These are phyloP conservation scores for Amaranthus tricolor DNA, from an alignment of 179 eudicot genomes.

Conservation along the genomic window DNA sequence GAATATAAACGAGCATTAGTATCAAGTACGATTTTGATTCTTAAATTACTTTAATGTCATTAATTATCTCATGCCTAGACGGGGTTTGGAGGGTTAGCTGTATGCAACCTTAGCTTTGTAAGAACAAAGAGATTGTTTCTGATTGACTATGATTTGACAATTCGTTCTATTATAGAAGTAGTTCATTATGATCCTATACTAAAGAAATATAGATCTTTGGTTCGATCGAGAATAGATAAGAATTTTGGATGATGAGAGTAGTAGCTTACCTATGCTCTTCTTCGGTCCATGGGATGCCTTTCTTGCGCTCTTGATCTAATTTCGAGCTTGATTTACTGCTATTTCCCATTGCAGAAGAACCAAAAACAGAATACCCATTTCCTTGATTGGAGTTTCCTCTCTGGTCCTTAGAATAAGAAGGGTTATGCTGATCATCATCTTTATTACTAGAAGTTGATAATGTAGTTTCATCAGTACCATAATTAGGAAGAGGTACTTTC, in stretches of 20 bases:
- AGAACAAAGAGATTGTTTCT: no score
- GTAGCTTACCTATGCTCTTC: constrained; percentile 78
- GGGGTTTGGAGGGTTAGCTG: no score
- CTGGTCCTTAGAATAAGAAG: constrained; percentile 28
- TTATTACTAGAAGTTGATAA: constrained; percentile 14
- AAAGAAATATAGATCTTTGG: no score
- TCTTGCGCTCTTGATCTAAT: constrained; percentile 72
- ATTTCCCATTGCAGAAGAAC: constrained; percentile 36
- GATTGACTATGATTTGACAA: no score
- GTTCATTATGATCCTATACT: no score
- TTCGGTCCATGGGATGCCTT: constrained; percentile 97
- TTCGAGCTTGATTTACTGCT: constrained; percentile 45
- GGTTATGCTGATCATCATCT: constrained; percentile 13
- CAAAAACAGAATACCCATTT: constrained; percentile 42
- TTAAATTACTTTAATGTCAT: neutral
- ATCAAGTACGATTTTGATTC: neutral
- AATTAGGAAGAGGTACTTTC: constrained; percentile 52
- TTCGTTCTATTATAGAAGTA: no score
- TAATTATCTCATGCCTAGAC: no score
- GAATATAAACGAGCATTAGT: neutral
- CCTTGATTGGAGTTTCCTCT: constrained; percentile 28
- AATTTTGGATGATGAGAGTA: no score
- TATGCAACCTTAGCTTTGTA: no score
- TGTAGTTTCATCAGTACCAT: constrained; percentile 25
- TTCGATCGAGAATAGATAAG: no score